Base-by-base conservation (phyloP, 768 basidiomycete species). In the Amanita polypyramis region DNA sequence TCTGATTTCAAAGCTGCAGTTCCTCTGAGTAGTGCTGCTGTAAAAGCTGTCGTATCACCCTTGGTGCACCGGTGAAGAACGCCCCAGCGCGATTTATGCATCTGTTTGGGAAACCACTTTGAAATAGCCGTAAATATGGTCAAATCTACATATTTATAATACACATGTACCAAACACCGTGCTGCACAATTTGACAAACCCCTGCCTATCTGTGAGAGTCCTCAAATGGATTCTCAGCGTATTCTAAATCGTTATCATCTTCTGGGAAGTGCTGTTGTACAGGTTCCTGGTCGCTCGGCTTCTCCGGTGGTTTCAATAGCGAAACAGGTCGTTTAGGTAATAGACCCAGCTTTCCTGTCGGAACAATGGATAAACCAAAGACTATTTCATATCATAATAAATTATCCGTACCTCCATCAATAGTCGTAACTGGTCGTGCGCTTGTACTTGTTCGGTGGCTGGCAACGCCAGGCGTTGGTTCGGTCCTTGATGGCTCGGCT, bases 311-410 rank as follows among this genome's bases (percentile, higher is more conserved):
- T 38, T 64, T 69, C 15, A 71, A 58, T 29, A 83, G 68, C 6
- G 82, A 79, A 11, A 88, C 85, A 5, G 85, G 83, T 0, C 80
- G 75, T 62, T 85, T 86, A 4, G 85, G 85, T 15, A 87, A 66
- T 20, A 88, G 61, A 19, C 85, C 85, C 0, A 85, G 66, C 63
- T 82, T 84, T 43, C 76, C 81, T 80, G 49, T 12, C 12, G 19
- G 25, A 19, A 45, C 36, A 34, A 23, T 21, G 44, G 46, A 33
- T 41, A 42, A 34, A 33, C 15, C 19, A 15, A 19, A 12, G 33
- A 5, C 2, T 10, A 23, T 5, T 35, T 14, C 38, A 41, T 23
- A 29, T 33, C 6, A n/a, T n/a, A n/a, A n/a, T n/a, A n/a, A 17
- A 12, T 36, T 0, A 11, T 29, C 36, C 58, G 51, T 55, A 61